Percentiles rank a stretch among this genome's conserved stretches.
phyloP scores from a whole-genome alignment of 257 asterid species.

The Petunia axillaris region DNA sequence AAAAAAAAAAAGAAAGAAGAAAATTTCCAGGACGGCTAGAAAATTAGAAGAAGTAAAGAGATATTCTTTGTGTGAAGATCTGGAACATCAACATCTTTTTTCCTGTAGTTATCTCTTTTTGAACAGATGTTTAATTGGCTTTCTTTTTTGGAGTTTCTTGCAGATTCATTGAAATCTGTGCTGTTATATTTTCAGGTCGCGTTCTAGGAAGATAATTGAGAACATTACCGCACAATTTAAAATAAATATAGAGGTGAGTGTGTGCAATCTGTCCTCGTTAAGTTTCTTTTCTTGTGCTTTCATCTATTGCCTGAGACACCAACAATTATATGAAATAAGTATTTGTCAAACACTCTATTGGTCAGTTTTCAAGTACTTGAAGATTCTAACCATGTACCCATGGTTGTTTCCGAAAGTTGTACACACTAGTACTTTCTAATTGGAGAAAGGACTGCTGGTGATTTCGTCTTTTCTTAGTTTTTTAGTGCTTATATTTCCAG shows the following conservation, averaged over 20 bases:
- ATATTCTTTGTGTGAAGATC: slow-evolving; percentile 1
- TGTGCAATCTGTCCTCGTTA: not conserved
- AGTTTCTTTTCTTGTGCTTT: slow-evolving; percentile 11
- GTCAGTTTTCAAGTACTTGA: slow-evolving; percentile 3
- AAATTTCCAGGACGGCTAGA: slow-evolving; percentile 13
- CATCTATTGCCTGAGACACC: not conserved
- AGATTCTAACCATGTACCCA: slow-evolving; percentile 1
- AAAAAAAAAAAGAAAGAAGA: not conserved
- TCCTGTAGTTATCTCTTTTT: slow-evolving; percentile 8
- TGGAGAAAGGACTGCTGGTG: not conserved
- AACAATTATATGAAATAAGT: slow-evolving; percentile 17
- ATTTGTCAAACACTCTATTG: slow-evolving; percentile 13
- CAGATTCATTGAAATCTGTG: not conserved
- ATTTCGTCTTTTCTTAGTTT: slow-evolving; percentile 3
- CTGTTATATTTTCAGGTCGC: slow-evolving; percentile 59
- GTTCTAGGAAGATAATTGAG: slow-evolving; percentile 68
- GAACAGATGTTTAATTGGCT: not conserved
- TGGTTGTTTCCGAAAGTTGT: not conserved
- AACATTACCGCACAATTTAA: slow-evolving; percentile 62
- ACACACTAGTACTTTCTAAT: slow-evolving; percentile 4
- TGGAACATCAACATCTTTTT: not conserved
- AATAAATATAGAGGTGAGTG: slow-evolving; percentile 71
- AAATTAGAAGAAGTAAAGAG: not conserved
- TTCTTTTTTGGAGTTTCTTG: not conserved
- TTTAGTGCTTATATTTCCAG: not conserved